A percentile compares a stretch with the other conserved stretches of the same genome.
Evolutionary conservation across 768 basidiomycete genomes (phyloP).

Genomic region (Lactarius hengduanensis): DNA sequence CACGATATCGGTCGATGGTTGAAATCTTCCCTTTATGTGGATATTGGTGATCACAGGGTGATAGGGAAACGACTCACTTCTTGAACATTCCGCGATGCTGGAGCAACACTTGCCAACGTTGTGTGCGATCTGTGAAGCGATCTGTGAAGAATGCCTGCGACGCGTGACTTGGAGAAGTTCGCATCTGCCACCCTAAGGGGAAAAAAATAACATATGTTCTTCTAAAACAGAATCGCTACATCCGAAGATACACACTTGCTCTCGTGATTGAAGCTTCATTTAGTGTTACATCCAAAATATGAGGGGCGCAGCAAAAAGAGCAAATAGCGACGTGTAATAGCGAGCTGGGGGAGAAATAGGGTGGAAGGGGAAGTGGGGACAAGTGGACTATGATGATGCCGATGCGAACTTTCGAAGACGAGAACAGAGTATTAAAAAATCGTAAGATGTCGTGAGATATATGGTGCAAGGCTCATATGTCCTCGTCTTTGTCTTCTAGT

Average conservation of each 20-base stretch:
- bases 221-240: slow-evolving; percentile 22
- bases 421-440: slow-evolving; percentile 21
- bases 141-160: background rate
- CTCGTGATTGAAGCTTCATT: slow-evolving; percentile 22
- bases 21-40: slow-evolving; percentile 49
- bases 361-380: slow-evolving; percentile 11
- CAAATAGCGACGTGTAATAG: slow-evolving; percentile 28
- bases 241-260: slow-evolving; percentile 32
- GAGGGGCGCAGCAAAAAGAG: slow-evolving; percentile 24
- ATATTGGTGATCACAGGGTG: slow-evolving; percentile 2
- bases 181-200: background rate
- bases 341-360: slow-evolving; percentile 16
- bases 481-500: slow-evolving; percentile 91
- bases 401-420: slow-evolving; percentile 19
- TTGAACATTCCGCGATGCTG: slow-evolving; percentile 58
- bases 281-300: slow-evolving; percentile 27
- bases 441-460: slow-evolving; percentile 26
- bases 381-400: slow-evolving; percentile 22
- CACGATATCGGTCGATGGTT: slow-evolving; percentile 75
- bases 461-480: slow-evolving; percentile 48
- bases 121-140: slow-evolving; percentile 14
- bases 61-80: slow-evolving; percentile 47
- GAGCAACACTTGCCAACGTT: background rate
- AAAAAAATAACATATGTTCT: slow-evolving; percentile 1
- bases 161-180: slow-evolving; percentile 13